Evolutionary conservation across 2,329 filamentous ascomycete genomes (phyloP), one percentile per base, ranked within the genome.

Genomic region (Thielaviopsis euricoi): DNA sequence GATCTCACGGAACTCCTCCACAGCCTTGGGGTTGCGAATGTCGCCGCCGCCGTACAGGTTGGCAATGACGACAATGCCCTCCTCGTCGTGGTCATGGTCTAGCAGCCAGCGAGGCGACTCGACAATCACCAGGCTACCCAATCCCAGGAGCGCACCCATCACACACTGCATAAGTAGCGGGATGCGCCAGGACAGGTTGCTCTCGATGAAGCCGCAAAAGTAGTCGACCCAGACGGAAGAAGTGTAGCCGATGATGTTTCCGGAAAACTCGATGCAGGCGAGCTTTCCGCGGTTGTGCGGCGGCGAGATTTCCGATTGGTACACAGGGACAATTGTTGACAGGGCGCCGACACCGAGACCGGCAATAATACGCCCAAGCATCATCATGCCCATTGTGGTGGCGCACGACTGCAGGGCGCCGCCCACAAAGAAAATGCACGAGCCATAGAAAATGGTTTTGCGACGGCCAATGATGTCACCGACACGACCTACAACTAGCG

Each of bases 221-320:
- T 97, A 98, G 70, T 98, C 93, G 26, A 97, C 91, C 93, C 93
- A 98, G 22, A 97, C 91, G 64, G 91, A 97, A 56, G 89, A 89
- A 57, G 91, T 86, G 69, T 98, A 98, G 33, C 93, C 93, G 61
- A 88, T 85, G 62, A 98, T 95, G 71, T 98, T 98, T 57, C 93
- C 93, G 0, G 91, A 91, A 67, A 97, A 98, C 70, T 98, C 93
- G 64, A 98, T 97, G 70, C 93, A 97, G 23, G 91, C 93, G 61
- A 98, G 78, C 72, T 93, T 94, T 62, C 93, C 93, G 65, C 93
- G 81, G 70, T 95, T 97, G 67, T 98, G 93, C 5, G 93, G 89
- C 53, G 93, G 93, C 50, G 91, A 96, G 66, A 95, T 95, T 68
- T 95, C 90, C 51, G 89, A 91, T 68, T 95, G 89, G 68, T 95